Evolutionary conservation across 805 yeast genomes (phyloP).

Genomic region (Groenewaldozyma tartarivorans): DNA sequence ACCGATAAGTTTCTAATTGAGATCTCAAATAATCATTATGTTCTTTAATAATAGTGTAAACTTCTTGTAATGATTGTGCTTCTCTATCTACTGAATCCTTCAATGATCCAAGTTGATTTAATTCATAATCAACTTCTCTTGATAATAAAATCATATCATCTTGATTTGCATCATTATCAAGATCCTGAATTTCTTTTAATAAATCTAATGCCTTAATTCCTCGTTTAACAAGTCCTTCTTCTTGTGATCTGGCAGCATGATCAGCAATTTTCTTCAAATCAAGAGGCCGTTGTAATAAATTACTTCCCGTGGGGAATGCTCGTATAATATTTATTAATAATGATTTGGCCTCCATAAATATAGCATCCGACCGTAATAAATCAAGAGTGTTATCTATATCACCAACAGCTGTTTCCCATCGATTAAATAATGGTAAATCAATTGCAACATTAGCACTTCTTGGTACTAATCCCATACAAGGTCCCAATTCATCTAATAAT

Average conservation of each 20-base stretch:
- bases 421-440: slow-evolving; percentile 24
- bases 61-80: slow-evolving; percentile 24
- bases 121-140: slow-evolving; percentile 27
- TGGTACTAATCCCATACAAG: slow-evolving; percentile 23
- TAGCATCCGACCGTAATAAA: slow-evolving; percentile 23
- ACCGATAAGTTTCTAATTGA: slow-evolving; percentile 29
- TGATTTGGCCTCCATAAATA: slow-evolving; percentile 28
- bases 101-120: slow-evolving; percentile 26
- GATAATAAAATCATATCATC: slow-evolving; percentile 21
- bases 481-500: slow-evolving; percentile 25
- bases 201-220: slow-evolving; percentile 26
- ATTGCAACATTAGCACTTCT: slow-evolving; percentile 22
- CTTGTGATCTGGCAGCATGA: slow-evolving; percentile 22
- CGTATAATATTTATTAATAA: slow-evolving; percentile 28
- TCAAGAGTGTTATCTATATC: slow-evolving; percentile 20
- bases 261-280: slow-evolving; percentile 24
- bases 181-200: slow-evolving; percentile 19
- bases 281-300: slow-evolving; percentile 19
- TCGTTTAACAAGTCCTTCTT: slow-evolving; percentile 22
- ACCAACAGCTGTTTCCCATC: slow-evolving; percentile 27
- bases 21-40: slow-evolving; percentile 28
- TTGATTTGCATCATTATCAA: slow-evolving; percentile 16
- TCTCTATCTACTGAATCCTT: slow-evolving; percentile 25
- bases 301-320: slow-evolving; percentile 24
- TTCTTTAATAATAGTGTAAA: slow-evolving; percentile 24